Percentiles rank a stretch among this genome's conserved stretches.
phyloP scores from a whole-genome alignment of 2,329 filamentous ascomycete species.

The Colletotrichum godetiae region DNA sequence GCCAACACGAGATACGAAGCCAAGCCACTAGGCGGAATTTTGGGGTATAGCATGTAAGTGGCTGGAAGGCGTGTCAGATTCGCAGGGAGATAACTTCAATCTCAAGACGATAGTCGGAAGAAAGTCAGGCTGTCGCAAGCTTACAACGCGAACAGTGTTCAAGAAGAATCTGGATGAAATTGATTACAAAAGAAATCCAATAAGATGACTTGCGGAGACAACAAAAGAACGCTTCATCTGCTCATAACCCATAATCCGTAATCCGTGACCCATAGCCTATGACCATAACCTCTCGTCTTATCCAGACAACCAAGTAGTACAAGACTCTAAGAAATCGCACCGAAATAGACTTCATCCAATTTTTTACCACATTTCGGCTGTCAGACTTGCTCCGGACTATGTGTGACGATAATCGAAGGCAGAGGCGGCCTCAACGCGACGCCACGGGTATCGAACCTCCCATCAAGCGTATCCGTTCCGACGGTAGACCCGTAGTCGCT shows the following conservation, averaged over 20 bases:
- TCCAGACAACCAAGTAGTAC: neutral
- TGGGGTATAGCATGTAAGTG: neutral
- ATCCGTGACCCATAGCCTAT: neutral
- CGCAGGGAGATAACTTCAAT: neutral
- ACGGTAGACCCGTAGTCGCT: slow-evolving; percentile 29
- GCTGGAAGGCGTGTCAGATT: neutral
- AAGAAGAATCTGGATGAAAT: neutral
- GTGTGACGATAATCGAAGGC: slow-evolving; percentile 34
- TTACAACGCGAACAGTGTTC: neutral
- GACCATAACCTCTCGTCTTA: slow-evolving; percentile 1
- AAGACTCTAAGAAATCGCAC: neutral
- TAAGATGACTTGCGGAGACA: neutral
- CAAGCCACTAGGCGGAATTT: neutral
- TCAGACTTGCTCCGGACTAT: slow-evolving; percentile 23
- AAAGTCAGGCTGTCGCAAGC: neutral
- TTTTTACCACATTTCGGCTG: neutral
- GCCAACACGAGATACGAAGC: neutral
- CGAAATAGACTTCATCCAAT: neutral
- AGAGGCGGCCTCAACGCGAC: slow-evolving; percentile 20
- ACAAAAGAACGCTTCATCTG: slow-evolving; percentile 3
- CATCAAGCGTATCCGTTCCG: slow-evolving; percentile 6
- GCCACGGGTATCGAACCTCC: neutral
- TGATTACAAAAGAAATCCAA: neutral
- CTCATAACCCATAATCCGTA: neutral
- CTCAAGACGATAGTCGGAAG: neutral